A percentile compares a stretch with the other conserved stretches of the same genome.
Conservation (phyloP, 2,329 filamentous ascomycete species). For the Lachnellula occidentalis region DNA sequence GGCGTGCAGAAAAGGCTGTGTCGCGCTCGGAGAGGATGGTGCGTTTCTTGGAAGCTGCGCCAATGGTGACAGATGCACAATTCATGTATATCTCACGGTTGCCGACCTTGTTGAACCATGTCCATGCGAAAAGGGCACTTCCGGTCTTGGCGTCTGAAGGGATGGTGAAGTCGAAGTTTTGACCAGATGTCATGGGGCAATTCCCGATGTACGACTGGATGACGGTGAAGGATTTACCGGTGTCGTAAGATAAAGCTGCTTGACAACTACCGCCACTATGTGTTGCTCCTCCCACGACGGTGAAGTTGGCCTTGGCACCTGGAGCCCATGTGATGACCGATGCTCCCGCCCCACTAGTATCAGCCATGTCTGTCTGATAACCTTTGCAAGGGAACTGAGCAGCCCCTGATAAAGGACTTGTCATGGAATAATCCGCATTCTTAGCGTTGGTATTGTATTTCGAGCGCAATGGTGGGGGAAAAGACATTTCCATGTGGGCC, state of each 20-base stretch:
- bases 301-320: constrained; percentile 46
- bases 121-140: constrained; percentile 37
- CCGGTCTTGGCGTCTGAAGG: constrained; percentile 24
- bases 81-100: constrained; percentile 66
- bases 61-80: constrained; percentile 53
- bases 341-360: constrained; percentile 2
- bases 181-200: constrained; percentile 15
- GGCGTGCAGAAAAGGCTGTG: constrained; percentile 41
- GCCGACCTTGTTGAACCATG: constrained; percentile 53
- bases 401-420: constrained; percentile 4
- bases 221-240: constrained; percentile 50
- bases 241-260: constrained; percentile 53
- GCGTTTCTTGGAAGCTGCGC: constrained; percentile 11
- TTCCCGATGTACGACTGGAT: constrained; percentile 44
- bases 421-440: constrained; percentile 13
- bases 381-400: constrained; percentile 20
- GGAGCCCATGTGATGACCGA: constrained; percentile 44
- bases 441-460: constrained; percentile 5
- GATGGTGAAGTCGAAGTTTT: constrained; percentile 26
- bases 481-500: constrained; percentile 15
- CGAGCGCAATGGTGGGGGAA: constrained; percentile 11
- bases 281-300: constrained; percentile 41
- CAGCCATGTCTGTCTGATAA: constrained; percentile 3
- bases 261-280: constrained; percentile 58
- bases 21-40: constrained; percentile 6